phyloP scores from a whole-genome alignment of 208 protist genomes.

The Acanthamoeba culbertsoni region DNA sequence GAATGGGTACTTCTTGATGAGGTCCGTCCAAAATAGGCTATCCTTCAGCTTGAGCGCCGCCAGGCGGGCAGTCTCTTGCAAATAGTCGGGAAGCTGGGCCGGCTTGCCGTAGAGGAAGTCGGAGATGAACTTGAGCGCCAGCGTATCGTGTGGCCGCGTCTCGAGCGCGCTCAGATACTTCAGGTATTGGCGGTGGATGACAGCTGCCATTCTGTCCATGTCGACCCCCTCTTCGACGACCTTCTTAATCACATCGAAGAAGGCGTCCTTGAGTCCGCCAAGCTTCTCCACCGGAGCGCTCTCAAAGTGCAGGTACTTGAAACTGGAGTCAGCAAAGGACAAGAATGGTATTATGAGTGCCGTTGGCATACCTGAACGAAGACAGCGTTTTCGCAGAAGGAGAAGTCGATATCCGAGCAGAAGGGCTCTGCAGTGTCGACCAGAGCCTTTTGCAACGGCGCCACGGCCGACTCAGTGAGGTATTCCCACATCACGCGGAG shows the following conservation, averaged over 20 bases:
- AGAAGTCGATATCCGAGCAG: slow-evolving; percentile 22
- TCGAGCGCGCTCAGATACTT: slow-evolving; percentile 50
- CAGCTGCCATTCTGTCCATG: slow-evolving; percentile 56
- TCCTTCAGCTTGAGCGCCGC: neutral
- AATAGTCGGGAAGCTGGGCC: neutral
- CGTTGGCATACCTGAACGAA: neutral
- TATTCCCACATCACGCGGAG: slow-evolving; percentile 56
- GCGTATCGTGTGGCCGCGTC: slow-evolving; percentile 31
- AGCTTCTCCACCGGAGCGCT: slow-evolving; percentile 57
- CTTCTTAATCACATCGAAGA: slow-evolving; percentile 61
- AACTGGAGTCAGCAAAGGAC: neutral
- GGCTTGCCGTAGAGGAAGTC: slow-evolving; percentile 59
- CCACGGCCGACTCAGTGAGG: slow-evolving; percentile 40
- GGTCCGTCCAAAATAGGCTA: slow-evolving; percentile 48
- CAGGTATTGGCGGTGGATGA: slow-evolving; percentile 51
- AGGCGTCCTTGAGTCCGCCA: neutral
- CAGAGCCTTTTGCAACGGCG: slow-evolving; percentile 56
- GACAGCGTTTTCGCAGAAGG: slow-evolving; percentile 18
- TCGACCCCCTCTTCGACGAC: slow-evolving; percentile 56
- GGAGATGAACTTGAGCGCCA: slow-evolving; percentile 44
- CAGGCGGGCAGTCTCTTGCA: neutral
- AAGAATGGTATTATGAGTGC: neutral
- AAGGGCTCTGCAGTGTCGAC: slow-evolving; percentile 63
- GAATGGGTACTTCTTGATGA: slow-evolving; percentile 4
- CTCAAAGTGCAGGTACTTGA: neutral